Percentiles rank a stretch among this genome's conserved stretches.
Evolutionary conservation across 352 stramenopile genomes (phyloP).

Genomic region (Globisporangium parvum): DNA sequence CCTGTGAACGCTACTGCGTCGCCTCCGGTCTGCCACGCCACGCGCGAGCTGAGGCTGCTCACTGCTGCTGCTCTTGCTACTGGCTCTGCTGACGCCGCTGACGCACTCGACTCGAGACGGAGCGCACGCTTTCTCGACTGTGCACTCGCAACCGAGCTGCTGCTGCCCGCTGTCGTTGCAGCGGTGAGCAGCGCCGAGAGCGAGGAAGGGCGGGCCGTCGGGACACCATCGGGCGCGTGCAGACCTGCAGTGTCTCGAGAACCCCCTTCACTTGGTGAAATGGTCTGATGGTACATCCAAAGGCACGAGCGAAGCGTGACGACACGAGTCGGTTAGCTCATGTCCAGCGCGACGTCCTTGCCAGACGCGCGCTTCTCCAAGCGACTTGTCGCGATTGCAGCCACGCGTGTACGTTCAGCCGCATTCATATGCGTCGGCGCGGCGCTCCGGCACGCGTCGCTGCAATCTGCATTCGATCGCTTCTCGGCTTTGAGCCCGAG

Average conservation of each 20-base stretch:
- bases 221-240: background rate
- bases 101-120: background rate
- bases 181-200: conserved; percentile 10
- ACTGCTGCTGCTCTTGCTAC: background rate
- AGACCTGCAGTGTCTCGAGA: conserved; percentile 16
- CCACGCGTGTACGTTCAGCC: too few species aligned
- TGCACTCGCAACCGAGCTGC: background rate
- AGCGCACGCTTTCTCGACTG: conserved; percentile 1
- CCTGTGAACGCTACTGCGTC: background rate
- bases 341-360: too few species aligned
- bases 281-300: conserved; percentile 15
- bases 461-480: background rate
- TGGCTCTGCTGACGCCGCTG: background rate
- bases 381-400: too few species aligned
- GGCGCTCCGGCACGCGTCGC: too few species aligned
- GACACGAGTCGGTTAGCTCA: background rate
- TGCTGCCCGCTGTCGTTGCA: conserved; percentile 3
- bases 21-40: background rate
- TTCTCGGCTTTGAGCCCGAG: too few species aligned
- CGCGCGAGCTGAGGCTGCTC: too few species aligned
- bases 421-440: too few species aligned
- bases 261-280: conserved; percentile 28
- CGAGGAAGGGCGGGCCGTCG: background rate
- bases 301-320: background rate
- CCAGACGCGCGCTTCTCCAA: too few species aligned